Evolutionary conservation across 2,329 filamentous ascomycete genomes (phyloP), one percentile per base, ranked within the genome.

Genomic region (Fusarium tricinctum): DNA sequence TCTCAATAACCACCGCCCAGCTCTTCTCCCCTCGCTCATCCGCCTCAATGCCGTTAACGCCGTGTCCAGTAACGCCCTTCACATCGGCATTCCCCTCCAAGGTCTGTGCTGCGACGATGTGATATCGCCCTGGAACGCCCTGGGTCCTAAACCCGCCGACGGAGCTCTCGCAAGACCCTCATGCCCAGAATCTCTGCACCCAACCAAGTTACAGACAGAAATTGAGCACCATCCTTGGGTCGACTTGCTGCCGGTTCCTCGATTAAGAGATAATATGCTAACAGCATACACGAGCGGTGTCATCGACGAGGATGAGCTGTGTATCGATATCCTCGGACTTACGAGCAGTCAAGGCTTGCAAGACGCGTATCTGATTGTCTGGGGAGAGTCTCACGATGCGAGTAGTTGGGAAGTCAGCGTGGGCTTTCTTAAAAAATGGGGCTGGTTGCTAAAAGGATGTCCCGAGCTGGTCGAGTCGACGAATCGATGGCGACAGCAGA

Each of bases 381-480:
- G 84, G 85, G 82, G 83, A 0, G 80, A 84, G 8, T 76, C 84
- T 1, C 82, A 79, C 75, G 78, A 85, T 35, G 56, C 76, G 4
- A 61, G 63, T 0, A 81, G 78, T 12, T 87, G 84, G 85, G 85
- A 87, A 64, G 75, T 82, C 2, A 84, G 78, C 1, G 76, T 78
- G 10, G 57, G 61, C 0, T 86, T 87, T 64, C 65, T 82, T 3
- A 74, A 73, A 40, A 85, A 84, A 64, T 87, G 83, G 82, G 76
- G 69, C 2, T 78, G 77, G 74, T 51, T 83, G 12, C 42, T 83
- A 0, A 65, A 65, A 2, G 81, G 78, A 0, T 83, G 81, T 51
- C 58, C 66, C 0, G 79, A 83, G 33, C 51, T 82, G 8, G 58
- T 81, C 8, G 68, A 76, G 17, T 74, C 76, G 20, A 81, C 79